Conservation (phyloP, 2,329 filamentous ascomycete genomes). For the Penicillium sclerotigenum region DNA sequence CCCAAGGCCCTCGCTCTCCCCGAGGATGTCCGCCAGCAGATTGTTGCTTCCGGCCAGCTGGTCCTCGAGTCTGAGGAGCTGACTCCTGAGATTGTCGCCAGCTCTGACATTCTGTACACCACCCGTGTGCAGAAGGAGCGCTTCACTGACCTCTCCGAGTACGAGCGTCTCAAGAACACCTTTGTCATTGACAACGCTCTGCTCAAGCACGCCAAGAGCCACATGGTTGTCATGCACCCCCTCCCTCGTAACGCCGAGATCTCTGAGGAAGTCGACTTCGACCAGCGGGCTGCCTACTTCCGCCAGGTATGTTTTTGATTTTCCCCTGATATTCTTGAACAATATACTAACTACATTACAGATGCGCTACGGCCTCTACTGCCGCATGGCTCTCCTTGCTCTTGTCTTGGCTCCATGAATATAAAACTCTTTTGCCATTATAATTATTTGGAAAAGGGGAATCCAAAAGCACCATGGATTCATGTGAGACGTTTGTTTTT, state of each 20-base stretch:
- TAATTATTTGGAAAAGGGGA: slow-evolving; percentile 17
- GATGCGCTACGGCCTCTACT: slow-evolving; percentile 98
- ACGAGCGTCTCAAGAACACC: slow-evolving; percentile 81
- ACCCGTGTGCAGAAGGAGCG: slow-evolving; percentile 96
- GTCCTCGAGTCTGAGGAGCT: slow-evolving; percentile 71
- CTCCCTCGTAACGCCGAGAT: slow-evolving; percentile 92
- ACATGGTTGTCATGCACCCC: slow-evolving; percentile 94
- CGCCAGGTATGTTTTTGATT: slow-evolving; percentile 73
- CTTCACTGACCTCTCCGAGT: slow-evolving; percentile 75
- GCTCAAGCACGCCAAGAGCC: slow-evolving; percentile 84
- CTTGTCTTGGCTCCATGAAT: slow-evolving; percentile 70
- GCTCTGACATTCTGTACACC: slow-evolving; percentile 92
- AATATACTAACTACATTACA: slow-evolving; percentile 50
- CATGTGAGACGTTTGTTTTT: slow-evolving; percentile 22
- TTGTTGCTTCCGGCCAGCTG: slow-evolving; percentile 73
- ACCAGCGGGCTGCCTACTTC: slow-evolving; percentile 95
- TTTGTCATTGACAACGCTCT: slow-evolving; percentile 89
- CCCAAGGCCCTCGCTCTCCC: slow-evolving; percentile 78
- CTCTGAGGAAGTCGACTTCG: slow-evolving; percentile 93
- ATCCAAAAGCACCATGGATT: slow-evolving; percentile 19
- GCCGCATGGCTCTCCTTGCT: slow-evolving; percentile 93
- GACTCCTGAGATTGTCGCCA: slow-evolving; percentile 80
- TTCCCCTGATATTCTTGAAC: neutral
- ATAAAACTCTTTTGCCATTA: slow-evolving; percentile 25
- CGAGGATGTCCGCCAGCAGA: slow-evolving; percentile 66